Base-by-base conservation (phyloP, 148 eudicot species). In the Persicaria tinctoria region DNA sequence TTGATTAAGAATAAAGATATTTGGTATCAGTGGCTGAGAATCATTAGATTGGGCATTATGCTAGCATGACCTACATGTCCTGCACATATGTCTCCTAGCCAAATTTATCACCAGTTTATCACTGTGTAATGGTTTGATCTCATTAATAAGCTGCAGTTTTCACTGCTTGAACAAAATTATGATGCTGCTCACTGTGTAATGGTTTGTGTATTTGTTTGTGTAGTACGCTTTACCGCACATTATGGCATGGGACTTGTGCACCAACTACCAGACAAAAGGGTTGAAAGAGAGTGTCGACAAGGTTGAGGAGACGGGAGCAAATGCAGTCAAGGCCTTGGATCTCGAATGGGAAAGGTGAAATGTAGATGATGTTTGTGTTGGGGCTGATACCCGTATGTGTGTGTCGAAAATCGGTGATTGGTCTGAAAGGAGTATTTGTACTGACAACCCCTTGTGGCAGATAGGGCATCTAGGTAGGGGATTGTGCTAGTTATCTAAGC, bases 211-310 rank as follows among this genome's bases (percentile, higher is more conserved):
- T 48, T 46, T 80, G 46, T 46, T 44, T 72, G 10, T 80, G 78
- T 82, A 85, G 90, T 87, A 83, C 81, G 88, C 85, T 62, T 82
- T 87, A 76, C 90, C 90, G 56, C 88, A 85, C 79, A 73, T 87
- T 53, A 78, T 87, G 85, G 90, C 88, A 10, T 85, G 90, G 88
- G 82, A 82, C 74, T 73, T 80, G 49, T 79, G 56, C 73, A 78
- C 84, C 71, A 74, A 62, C 63, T 80, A 71, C 3, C 74, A 71
- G 38, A 27, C 55, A 50, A 71, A 46, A 71, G n/a, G 41, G 14
- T 71, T 47, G 9, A 66, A 13, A 12, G 14, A 71, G 17, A 46
- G 38, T 48, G 6, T 50, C 51, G 3, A 12, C 38, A 71, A 48
- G 74, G 74, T 51, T 79, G 17, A 68, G 71, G 60, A 76, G 48